Evolutionary conservation across 768 basidiomycete genomes (phyloP).

Genomic region (Amanita brunnescens): DNA sequence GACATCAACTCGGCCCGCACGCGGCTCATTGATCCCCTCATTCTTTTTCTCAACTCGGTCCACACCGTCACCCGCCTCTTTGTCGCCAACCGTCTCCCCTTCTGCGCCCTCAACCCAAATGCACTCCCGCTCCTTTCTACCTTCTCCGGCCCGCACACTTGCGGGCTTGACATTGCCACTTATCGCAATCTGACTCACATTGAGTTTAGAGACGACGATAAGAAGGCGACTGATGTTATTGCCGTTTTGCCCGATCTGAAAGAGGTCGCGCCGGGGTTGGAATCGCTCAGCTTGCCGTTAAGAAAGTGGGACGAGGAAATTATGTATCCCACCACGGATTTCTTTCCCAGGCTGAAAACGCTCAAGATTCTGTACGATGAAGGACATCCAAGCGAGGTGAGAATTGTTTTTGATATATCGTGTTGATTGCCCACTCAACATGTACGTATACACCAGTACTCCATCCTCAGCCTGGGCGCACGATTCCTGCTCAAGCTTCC

Average conservation of each 20-base stretch:
- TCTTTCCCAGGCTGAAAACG: conserved; percentile 27
- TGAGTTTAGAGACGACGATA: conserved; percentile 14
- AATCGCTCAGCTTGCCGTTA: conserved; percentile 23
- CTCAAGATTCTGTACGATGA: conserved; percentile 31
- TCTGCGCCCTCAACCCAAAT: conserved; percentile 8
- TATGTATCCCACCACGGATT: conserved; percentile 29
- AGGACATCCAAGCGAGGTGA: conserved; percentile 32
- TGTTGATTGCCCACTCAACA: too few relatives aligned
- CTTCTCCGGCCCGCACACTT: conserved; percentile 12
- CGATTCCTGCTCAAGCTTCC: conserved; percentile 30
- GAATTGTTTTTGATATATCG: too few relatives aligned
- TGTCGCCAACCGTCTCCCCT: conserved; percentile 11
- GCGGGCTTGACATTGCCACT: conserved; percentile 9
- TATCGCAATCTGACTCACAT: conserved; percentile 12
- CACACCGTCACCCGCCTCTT: conserved; percentile 12
- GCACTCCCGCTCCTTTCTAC: conserved; percentile 11
- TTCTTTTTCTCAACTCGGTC: conserved; percentile 10
- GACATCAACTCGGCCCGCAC: conserved; percentile 8
- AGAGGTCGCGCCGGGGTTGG: conserved; percentile 12
- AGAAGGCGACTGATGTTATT: conserved; percentile 12
- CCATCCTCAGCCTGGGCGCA: conserved; percentile 33
- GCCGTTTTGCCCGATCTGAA: conserved; percentile 17
- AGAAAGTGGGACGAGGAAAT: conserved; percentile 40
- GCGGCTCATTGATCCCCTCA: conserved; percentile 12
- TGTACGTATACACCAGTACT: too few relatives aligned